Base-by-base conservation (phyloP, 441 rosid species). In the Jatropha podagrica region DNA sequence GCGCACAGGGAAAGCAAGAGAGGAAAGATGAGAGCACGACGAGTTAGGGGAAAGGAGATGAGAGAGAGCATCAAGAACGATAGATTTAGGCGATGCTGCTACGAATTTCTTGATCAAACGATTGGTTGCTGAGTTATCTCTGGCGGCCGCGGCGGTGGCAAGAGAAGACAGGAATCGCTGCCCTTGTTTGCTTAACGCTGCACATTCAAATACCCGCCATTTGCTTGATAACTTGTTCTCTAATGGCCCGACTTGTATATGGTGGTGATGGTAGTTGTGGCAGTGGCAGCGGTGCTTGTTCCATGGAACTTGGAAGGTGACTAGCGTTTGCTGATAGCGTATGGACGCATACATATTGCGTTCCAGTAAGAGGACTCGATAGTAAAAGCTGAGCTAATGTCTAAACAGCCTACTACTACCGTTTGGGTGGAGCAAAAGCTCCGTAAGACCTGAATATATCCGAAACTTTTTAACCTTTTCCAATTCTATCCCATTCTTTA, bases 71-170 rank as follows among this genome's bases (percentile, higher is more conserved):
- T 88, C 88, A 38, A 95, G 92, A 64, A 92, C 81, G 6, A 87
- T 67, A 65, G 89, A 85, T 85, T 92, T 90, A 3, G 98, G 91
- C 0, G 93, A 88, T 15, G 90, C 82, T 37, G 92, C 88, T 5
- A 91, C 92, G 75, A 95, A 95, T 81, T 92, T 95, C 88, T 85
- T 88, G 9, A 92, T 88, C 84, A 89, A 77, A 13, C 93, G 89
- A 73, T 79, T 80, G 41, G 86, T 76, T 8, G 89, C 82, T 11
- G 89, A 73, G 1, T 83, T 69, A 71, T 90, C 94, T 76, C 84
- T 83, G 14, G 78, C 68, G 48, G 80, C 82, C 3, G 79, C 76
- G 51, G 85, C 77, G 20, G 88, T 76, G n/a, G 84, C 83, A 1
- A 86, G 79, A 3, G 91, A 87, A 8, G 87, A 75, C 75, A 93